phyloP scores from a whole-genome alignment of 2,329 filamentous ascomycete genomes.

The Cladosporium sp. region DNA sequence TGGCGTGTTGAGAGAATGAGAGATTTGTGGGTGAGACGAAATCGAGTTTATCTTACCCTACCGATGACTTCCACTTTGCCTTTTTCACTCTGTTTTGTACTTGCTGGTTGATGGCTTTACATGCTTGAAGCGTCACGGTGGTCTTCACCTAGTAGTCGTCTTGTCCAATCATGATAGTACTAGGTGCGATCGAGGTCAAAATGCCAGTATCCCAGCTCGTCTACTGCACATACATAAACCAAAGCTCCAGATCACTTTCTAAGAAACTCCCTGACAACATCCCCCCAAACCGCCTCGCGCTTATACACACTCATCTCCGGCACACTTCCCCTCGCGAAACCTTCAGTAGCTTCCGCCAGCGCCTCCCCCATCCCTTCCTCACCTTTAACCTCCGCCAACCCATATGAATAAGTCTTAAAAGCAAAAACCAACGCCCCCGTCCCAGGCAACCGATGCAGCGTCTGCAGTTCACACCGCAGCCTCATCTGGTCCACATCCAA shows the following conservation, averaged over 20 bases:
- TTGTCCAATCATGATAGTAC: too few species aligned
- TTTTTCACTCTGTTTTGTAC: neutral
- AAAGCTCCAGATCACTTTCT: conserved; percentile 17
- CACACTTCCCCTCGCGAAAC: conserved; percentile 56
- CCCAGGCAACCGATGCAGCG: conserved; percentile 58
- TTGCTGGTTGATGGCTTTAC: neutral
- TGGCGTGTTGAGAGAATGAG: neutral
- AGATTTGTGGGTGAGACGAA: neutral
- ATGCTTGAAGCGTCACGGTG: neutral
- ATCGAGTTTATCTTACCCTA: neutral
- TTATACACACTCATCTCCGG: conserved; percentile 63
- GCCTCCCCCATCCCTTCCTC: conserved; percentile 55
- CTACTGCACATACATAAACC: neutral
- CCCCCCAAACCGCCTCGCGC: conserved; percentile 56
- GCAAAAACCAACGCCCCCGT: conserved; percentile 59
- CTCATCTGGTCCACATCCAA: conserved; percentile 24
- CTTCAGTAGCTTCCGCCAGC: conserved; percentile 60
- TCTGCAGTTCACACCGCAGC: conserved; percentile 61
- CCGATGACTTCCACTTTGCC: neutral
- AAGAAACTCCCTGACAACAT: conserved; percentile 55
- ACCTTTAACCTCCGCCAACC: conserved; percentile 54
- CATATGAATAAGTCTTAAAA: conserved; percentile 64
- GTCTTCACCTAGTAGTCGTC: neutral
- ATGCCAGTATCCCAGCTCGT: too few species aligned
- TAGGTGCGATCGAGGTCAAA: too few species aligned